phyloP scores from a whole-genome alignment of 352 stramenopile genomes.

The Globisporangium lucens region DNA sequence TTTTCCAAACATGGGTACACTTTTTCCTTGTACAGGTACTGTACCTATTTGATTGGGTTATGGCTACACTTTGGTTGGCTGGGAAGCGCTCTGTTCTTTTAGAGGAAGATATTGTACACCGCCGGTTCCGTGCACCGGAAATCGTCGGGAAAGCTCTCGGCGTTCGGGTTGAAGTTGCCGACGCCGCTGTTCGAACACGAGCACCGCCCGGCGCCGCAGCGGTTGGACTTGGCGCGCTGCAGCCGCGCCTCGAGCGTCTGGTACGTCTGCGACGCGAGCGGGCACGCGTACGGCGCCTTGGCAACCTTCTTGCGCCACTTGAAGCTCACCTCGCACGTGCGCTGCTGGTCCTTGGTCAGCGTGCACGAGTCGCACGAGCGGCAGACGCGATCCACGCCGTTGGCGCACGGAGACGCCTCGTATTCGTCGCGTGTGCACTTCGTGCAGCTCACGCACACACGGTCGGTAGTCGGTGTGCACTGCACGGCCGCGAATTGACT shows the following conservation, averaged over 20 bases:
- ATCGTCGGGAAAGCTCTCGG: conserved; percentile 68
- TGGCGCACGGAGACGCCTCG: conserved; percentile 50
- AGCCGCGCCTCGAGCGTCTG: conserved; percentile 61
- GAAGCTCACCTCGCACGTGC: conserved; percentile 44
- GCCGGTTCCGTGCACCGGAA: conserved; percentile 55
- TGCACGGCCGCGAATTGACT: conserved; percentile 37
- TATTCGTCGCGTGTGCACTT: conserved; percentile 70
- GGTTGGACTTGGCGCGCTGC: conserved; percentile 66
- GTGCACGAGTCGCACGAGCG: conserved; percentile 71
- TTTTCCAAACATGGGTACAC: not conserved
- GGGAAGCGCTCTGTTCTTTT: conserved; percentile 10
- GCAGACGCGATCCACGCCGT: conserved; percentile 59
- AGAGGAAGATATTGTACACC: conserved; percentile 61
- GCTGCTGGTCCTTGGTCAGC: conserved; percentile 56
- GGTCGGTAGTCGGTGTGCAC: conserved; percentile 56
- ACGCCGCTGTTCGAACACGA: conserved; percentile 62
- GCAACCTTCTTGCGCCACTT: conserved; percentile 65
- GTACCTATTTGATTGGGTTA: not conserved
- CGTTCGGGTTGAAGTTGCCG: conserved; percentile 74
- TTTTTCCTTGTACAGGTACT: not conserved
- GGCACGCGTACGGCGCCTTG: conserved; percentile 70
- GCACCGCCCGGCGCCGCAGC: conserved; percentile 65
- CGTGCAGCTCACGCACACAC: conserved; percentile 60
- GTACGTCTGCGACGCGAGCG: conserved; percentile 40
- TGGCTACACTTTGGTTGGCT: not conserved